A percentile compares a stretch with the other conserved stretches of the same genome.
These are phyloP conservation scores for Microdochium trichocladiopsis DNA, from an alignment of 2,329 filamentous ascomycete species.

Conservation along the genomic window DNA sequence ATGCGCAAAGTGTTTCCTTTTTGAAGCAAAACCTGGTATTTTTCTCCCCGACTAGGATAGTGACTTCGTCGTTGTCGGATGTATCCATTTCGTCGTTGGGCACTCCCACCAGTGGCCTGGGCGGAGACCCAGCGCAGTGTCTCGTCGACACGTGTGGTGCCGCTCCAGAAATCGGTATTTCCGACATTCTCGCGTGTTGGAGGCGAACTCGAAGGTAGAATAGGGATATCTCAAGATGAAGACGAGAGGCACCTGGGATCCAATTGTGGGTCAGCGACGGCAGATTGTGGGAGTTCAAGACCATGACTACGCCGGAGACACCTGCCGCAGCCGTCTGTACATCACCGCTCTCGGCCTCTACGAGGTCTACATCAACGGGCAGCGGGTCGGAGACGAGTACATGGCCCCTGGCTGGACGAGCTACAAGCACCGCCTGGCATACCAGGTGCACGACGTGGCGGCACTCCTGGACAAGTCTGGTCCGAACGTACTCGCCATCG, in stretches of 20 bases:
- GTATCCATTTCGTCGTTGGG: neutral
- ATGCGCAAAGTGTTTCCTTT: neutral
- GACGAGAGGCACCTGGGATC: neutral
- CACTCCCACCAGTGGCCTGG: neutral
- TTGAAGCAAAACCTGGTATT: neutral
- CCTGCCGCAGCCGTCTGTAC: too few relatives aligned
- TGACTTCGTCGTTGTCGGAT: neutral
- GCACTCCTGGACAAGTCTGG: conserved; percentile 17
- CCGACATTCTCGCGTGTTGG: neutral
- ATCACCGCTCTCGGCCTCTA: conserved; percentile 29
- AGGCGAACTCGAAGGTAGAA: neutral
- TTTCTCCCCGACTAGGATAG: neutral
- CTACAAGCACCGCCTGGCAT: conserved; percentile 34
- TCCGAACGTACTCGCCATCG: conserved; percentile 33
- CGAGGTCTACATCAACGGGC: conserved; percentile 28
- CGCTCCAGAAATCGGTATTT: neutral
- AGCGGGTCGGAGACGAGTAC: conserved; percentile 16
- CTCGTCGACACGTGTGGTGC: neutral
- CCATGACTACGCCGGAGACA: too few relatives aligned
- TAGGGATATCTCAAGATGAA: neutral
- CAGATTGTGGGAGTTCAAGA: neutral
- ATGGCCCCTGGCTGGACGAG: conserved; percentile 36
- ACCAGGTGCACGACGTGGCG: conserved; percentile 35
- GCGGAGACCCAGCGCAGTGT: neutral
- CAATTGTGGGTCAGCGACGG: neutral